These are phyloP conservation scores for Penicillium simplicissimum DNA, from an alignment of 495 filamentous ascomycete genomes.

Conservation along the genomic window DNA sequence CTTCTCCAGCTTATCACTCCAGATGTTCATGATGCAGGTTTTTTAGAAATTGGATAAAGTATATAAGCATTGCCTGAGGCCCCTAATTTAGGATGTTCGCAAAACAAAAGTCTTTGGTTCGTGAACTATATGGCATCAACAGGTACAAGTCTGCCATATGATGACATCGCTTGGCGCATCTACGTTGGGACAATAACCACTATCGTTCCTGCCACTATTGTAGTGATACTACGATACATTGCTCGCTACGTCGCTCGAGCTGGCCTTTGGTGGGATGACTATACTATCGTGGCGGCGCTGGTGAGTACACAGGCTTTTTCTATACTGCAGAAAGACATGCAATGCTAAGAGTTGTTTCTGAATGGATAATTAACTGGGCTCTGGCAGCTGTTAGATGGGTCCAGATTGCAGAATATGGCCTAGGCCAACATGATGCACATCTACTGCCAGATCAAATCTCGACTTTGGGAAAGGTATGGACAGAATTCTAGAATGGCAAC, in stretches of 20 bases:
- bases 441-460: constrained; percentile 14
- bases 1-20: not conserved
- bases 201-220: constrained; percentile 34
- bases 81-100: not conserved
- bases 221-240: constrained; percentile 30
- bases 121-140: constrained; percentile 17
- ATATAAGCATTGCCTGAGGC: not conserved
- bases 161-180: constrained; percentile 27
- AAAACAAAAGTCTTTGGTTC: not conserved
- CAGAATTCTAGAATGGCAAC: not conserved
- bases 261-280: constrained; percentile 44
- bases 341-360: not conserved
- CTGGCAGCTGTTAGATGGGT: constrained; percentile 26
- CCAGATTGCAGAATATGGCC: constrained; percentile 19
- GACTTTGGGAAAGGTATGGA: constrained; percentile 28
- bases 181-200: constrained; percentile 33
- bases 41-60: too few relatives aligned
- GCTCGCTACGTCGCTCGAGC: constrained; percentile 30
- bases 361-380: constrained; percentile 26
- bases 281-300: constrained; percentile 32
- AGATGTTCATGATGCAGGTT: not conserved
- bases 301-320: constrained; percentile 12
- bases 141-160: not conserved
- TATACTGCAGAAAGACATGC: not conserved
- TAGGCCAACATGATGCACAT: constrained; percentile 19